phyloP scores from a whole-genome alignment of 768 basidiomycete species.

The Pisolithus tinctorius region DNA sequence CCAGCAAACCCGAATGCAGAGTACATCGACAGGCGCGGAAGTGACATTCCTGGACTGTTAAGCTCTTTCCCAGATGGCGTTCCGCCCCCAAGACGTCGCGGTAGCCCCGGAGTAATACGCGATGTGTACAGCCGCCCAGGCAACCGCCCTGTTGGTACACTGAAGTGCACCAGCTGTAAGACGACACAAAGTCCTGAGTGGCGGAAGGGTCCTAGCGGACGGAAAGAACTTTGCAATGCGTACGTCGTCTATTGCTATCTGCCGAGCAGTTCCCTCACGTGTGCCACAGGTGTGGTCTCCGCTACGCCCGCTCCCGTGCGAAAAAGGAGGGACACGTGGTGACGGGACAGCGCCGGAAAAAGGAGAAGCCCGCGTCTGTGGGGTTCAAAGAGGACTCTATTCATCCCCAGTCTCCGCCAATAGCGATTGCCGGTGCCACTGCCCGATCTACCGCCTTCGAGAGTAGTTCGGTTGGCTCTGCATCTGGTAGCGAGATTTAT shows the following conservation, averaged over 20 bases:
- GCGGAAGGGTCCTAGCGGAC: constrained; percentile 86
- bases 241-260: constrained; percentile 38
- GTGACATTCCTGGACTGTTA: constrained; percentile 23
- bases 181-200: constrained; percentile 82
- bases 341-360: constrained; percentile 50
- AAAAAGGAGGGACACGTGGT: constrained; percentile 72
- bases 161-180: constrained; percentile 75
- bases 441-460: constrained; percentile 43
- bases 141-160: constrained; percentile 67
- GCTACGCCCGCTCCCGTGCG: constrained; percentile 81
- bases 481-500: constrained; percentile 52
- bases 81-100: constrained; percentile 50
- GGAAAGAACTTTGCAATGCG: constrained; percentile 92
- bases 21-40: constrained; percentile 30
- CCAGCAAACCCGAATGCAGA: constrained; percentile 30
- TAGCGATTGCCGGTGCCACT: constrained; percentile 40
- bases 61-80: constrained; percentile 37
- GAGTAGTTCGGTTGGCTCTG: constrained; percentile 47
- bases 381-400: constrained; percentile 20
- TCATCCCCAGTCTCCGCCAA: constrained; percentile 24
- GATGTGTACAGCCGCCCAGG: constrained; percentile 39
- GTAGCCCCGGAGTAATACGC: constrained; percentile 45
- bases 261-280: constrained; percentile 14
- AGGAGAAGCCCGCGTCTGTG: constrained; percentile 40
- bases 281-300: constrained; percentile 63